Evolutionary conservation across 2,329 filamentous ascomycete genomes (phyloP), one percentile per base, ranked within the genome.

Genomic region (Pestalotiopsis fici): DNA sequence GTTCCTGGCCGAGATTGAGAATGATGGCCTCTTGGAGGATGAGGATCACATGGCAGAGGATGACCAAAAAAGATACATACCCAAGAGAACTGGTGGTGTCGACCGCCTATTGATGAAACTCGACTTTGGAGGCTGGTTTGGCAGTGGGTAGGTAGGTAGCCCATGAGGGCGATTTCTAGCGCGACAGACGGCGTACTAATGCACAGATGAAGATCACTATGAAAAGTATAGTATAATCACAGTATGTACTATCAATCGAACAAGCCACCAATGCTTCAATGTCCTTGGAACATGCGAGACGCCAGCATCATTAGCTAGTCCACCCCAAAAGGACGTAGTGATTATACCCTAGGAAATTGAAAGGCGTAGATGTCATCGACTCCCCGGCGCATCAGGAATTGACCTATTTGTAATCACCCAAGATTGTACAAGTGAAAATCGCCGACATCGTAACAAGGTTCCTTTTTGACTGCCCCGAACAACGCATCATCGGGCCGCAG

Each of bases 71-170:
- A 79, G 79, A 69, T 97, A 93, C 77, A 85, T 90, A 35, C 91
- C 93, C 1, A 86, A 88, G 69, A 89, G 91, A 68, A 88, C 93
- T 3, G 93, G 93, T 0, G 93, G 94, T 1, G 89, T 98, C 59
- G 94, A 97, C 81, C 85, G 93, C 67, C 80, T 98, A 76, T 79
- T 98, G 76, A 97, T 97, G 93, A 97, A 97, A 83, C 82, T 98
- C 73, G 94, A 97, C 75, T 89, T 89, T 77, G 87, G 87, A 23
- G 85, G 80, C 65, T 89, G 87, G 87, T 85, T 88, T 70, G 82
- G 75, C 59, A 70, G 78, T 4, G 75, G 77, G 39, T 68, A 72
- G 64, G 78, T 4, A 75, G 77, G 39, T 68, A 72, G 64, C 73
- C 74, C 5, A 21, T 13, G 28, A 21, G 21, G 18, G 28, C 3